Percentiles rank a stretch among this genome's conserved stretches.
These are phyloP conservation scores for Pyropia haitanensis DNA, from an alignment of 23 red algal genomes.

Conservation along the genomic window DNA sequence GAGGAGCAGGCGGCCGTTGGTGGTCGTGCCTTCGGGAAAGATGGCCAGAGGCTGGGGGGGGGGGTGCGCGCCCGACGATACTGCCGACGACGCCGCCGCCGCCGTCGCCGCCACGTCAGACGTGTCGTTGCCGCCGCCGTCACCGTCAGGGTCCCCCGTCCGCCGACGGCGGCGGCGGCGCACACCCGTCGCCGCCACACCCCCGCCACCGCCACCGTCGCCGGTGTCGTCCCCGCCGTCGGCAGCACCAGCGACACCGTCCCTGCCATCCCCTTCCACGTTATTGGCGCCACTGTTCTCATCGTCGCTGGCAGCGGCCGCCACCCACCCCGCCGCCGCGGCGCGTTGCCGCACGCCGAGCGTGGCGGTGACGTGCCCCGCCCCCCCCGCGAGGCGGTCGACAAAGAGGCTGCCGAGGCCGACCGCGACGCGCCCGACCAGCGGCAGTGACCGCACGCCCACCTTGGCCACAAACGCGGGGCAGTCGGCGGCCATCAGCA, in stretches of 20 bases:
- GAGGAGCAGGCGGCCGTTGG: slow-evolving; percentile 75
- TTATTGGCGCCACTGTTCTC: no score
- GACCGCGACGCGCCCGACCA: slow-evolving; percentile 33
- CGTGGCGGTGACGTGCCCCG: slow-evolving; percentile 1
- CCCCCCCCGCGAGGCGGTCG: neutral
- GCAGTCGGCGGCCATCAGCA: slow-evolving; percentile 22
- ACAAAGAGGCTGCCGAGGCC: slow-evolving; percentile 38
- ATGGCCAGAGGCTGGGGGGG: slow-evolving; percentile 65
- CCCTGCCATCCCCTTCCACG: no score
- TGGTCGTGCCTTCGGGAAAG: slow-evolving; percentile 97
- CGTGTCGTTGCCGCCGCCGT: neutral
- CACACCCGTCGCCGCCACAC: neutral
- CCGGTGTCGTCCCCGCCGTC: neutral
- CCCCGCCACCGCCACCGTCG: no score
- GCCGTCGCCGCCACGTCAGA: neutral
- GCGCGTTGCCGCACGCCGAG: neutral
- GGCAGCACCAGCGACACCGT: no score
- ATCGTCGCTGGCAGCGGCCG: no score
- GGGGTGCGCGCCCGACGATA: no score
- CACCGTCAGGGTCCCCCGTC: neutral
- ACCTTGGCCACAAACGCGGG: slow-evolving; percentile 41
- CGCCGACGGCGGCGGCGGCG: slow-evolving; percentile 1
- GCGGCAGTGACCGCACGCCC: slow-evolving; percentile 8
- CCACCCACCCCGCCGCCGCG: neutral
- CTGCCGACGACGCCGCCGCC: no score